Base-by-base conservation (phyloP, 1,284 basidiomycete species). In the Irpex rosettiformis region DNA sequence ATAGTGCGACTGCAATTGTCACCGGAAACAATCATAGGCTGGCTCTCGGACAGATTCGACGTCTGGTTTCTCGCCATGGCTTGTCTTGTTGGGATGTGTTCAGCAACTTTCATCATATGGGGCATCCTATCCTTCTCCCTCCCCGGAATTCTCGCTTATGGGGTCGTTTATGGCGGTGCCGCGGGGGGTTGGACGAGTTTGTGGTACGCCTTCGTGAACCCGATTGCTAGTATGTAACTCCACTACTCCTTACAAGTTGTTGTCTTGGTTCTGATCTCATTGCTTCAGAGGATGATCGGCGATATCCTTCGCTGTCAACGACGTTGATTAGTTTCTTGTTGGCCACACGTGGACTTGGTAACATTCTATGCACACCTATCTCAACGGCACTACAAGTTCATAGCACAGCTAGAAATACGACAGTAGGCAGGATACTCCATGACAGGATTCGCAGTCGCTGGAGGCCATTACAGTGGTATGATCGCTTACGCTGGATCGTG, bases 361-460 rank as follows among this genome's bases (percentile, higher is more conserved):
- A 77, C 56, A 71, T 79, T 28, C 63, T 78, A 2, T 75, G 74
- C 4, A 75, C 75, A 6, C 77, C 76, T 4, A 74, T 79, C 45
- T 72, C 76, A 6, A 72, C 76, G 1, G 66, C 67, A 1, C 64
- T 76, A 40, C 58, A 64, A 63, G 42, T 56, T 55, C 10, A 21
- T 21, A 54, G 24, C 25, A 45, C 29, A 42, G 48, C 51, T 25
- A 27, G 52, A 16, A 21, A 52, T 7, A 28, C 16, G 16, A 25
- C 42, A 1, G 45, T 45, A 25, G 18, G 21, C 6, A 18, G 25
- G 40, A 40, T 42, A 10, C 22, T 11, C 52, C 43, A 63, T 64
- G 16, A 62, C 70, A 2, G 74, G 73, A 0, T 76, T 75, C 57
- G 63, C 68, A 7, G 74, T 76, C 4, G 74, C 65, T 0, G 66